A percentile compares a stretch with the other conserved stretches of the same genome.
Conservation (phyloP, 2,329 filamentous ascomycete species). For the Penicillium verrucosum region DNA sequence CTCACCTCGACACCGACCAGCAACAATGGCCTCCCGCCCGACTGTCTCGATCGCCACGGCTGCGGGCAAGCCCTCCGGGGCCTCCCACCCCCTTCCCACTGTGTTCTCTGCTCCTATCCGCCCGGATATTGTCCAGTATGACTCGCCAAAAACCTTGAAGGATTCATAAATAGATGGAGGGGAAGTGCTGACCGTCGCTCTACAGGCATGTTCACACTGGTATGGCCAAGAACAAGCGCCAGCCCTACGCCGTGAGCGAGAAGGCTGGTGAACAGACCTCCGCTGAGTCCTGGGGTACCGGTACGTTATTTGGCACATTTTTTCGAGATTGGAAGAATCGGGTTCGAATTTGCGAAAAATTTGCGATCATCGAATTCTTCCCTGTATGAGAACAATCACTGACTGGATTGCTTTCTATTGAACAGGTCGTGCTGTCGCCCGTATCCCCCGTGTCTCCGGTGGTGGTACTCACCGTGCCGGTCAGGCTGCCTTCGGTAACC, state of each 20-base stretch:
- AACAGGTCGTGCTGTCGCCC: slow-evolving; percentile 93
- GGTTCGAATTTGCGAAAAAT: slow-evolving; percentile 3
- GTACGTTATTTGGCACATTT: slow-evolving; percentile 55
- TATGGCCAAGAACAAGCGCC: slow-evolving; percentile 99
- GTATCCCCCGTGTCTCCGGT: slow-evolving; percentile 99
- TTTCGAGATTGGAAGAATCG: slow-evolving; percentile 23
- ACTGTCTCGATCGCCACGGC: slow-evolving; percentile 96
- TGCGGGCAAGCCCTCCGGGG: slow-evolving; percentile 87
- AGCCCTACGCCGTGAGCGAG: slow-evolving; percentile 99
- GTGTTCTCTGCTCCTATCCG: slow-evolving; percentile 98
- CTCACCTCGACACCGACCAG: slow-evolving; percentile 41
- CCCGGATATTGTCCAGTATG: slow-evolving; percentile 95
- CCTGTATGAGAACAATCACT: neutral
- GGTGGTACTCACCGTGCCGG: slow-evolving; percentile 99
- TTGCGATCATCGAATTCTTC: neutral
- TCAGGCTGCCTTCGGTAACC: slow-evolving; percentile 99
- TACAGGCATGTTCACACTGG: slow-evolving; percentile 80
- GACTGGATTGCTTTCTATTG: slow-evolving; percentile 11
- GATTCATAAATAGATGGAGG: slow-evolving; percentile 9
- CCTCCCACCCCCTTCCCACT: slow-evolving; percentile 87
- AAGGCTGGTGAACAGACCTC: slow-evolving; percentile 99
- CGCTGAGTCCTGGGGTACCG: slow-evolving; percentile 99
- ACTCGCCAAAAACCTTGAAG: slow-evolving; percentile 15
- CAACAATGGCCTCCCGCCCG: slow-evolving; percentile 88
- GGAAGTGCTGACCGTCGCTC: slow-evolving; percentile 35